Percentiles rank a stretch among this genome's conserved stretches.
Evolutionary conservation across 2,329 filamentous ascomycete species (phyloP).

Genomic region (Paraphoma chrysanthemicola): DNA sequence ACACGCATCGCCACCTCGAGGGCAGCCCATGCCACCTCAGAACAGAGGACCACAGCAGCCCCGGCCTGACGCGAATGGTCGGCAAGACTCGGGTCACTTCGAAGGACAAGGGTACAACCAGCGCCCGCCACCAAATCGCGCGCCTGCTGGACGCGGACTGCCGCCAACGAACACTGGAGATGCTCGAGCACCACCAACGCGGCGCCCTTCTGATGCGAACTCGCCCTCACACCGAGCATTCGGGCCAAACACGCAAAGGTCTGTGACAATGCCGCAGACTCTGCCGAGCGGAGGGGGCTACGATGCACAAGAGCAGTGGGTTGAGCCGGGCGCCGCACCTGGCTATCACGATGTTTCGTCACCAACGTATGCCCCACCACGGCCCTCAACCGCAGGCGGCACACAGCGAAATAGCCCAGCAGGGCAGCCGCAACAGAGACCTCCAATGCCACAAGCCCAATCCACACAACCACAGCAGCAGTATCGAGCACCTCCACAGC

Average conservation of each 20-base stretch:
- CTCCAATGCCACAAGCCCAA: conserved; percentile 36
- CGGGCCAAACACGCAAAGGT: conserved; percentile 40
- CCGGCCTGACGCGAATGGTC: conserved; percentile 27
- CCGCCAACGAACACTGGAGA: conserved; percentile 30
- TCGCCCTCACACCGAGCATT: conserved; percentile 40
- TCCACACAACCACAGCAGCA: conserved; percentile 23
- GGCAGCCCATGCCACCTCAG: conserved; percentile 29
- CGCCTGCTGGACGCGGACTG: conserved; percentile 31
- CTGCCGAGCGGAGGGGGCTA: conserved; percentile 19
- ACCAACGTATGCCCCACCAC: conserved; percentile 42
- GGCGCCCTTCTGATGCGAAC: conserved; percentile 24
- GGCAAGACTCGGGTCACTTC: conserved; percentile 46
- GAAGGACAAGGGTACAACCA: conserved; percentile 35
- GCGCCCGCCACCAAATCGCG: conserved; percentile 32
- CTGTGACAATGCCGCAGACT: conserved; percentile 48
- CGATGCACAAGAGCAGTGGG: conserved; percentile 40
- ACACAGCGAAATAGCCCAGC: conserved; percentile 27
- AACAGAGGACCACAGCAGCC: conserved; percentile 27
- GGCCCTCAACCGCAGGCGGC: conserved; percentile 46
- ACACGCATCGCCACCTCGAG: conserved; percentile 28
- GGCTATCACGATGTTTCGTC: conserved; percentile 47
- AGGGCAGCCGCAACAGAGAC: conserved; percentile 34
- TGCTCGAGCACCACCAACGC: conserved; percentile 15
- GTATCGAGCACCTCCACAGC: conserved; percentile 26
- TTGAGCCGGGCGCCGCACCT: conserved; percentile 39